Evolutionary conservation across 2,329 filamentous ascomycete species (phyloP).

Genomic region (Colletotrichum viniferum): DNA sequence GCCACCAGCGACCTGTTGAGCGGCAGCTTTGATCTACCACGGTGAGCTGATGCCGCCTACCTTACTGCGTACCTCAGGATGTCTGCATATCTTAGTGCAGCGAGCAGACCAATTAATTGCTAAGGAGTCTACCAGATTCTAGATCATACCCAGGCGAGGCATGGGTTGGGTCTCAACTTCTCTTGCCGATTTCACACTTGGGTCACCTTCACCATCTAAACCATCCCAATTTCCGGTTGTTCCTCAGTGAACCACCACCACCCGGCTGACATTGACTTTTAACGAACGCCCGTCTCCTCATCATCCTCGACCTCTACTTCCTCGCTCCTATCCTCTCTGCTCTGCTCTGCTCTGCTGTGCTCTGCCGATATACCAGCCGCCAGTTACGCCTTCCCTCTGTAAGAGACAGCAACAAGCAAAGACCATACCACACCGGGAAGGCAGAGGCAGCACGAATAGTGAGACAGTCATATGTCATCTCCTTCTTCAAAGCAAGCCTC

Average conservation of each 20-base stretch:
- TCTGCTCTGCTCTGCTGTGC: background rate
- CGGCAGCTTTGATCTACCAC: background rate
- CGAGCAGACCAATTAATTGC: background rate
- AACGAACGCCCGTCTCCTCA: background rate
- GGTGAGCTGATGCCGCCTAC: background rate
- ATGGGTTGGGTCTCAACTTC: background rate
- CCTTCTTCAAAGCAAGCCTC: background rate
- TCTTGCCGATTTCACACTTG: background rate
- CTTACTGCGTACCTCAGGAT: background rate
- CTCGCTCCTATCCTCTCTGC: background rate
- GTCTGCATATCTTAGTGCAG: background rate
- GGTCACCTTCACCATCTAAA: background rate
- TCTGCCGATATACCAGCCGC: background rate
- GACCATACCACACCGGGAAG: background rate
- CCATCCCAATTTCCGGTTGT: slow-evolving; percentile 5
- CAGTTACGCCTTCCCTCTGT: background rate
- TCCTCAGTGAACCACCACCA: background rate
- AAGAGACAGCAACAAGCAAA: background rate
- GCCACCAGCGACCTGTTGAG: background rate
- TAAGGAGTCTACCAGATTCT: slow-evolving; percentile 12
- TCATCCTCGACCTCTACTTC: background rate
- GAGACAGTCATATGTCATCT: slow-evolving; percentile 4
- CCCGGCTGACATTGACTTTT: background rate
- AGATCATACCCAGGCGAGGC: background rate
- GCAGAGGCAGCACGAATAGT: background rate